Base-by-base conservation (phyloP, 1,139 yeast species). In the Protomyces pachydermus region DNA sequence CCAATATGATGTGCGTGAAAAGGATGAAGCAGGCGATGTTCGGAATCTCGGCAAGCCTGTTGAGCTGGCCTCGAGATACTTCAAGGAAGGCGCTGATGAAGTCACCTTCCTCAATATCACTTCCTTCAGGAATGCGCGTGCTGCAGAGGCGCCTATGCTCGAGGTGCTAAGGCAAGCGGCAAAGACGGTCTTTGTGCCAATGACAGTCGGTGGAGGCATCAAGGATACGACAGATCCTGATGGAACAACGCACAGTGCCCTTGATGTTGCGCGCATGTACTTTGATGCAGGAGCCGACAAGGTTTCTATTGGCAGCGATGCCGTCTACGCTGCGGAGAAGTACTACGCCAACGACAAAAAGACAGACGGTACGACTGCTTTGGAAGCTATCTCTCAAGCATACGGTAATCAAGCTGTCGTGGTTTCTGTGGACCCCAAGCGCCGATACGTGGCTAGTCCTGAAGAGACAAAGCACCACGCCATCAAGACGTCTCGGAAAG, bases 381-480 rank as follows among this genome's bases (percentile, higher is more conserved):
- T 93, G 69, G 98, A 93, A 75, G 85, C 93, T 0, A 93, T 93
- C 38, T 89, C 97, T 2, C 82, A 83, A 50, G 89, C 96, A 0
- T 93, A 93, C 74, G 98, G 98, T 66, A 87, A 84, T 23, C 98
- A 93, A 75, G 98, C 98, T 0, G 98, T 93, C 12, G 98, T 93
- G 4, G 91, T 93, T 25, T 91, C 97, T 0, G 96, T 93, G 23
- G 98, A 93, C 74, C 98, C 98, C 35, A 93, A 89, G 72, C 81
- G 97, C 67, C 87, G 82, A 42, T 93, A 89, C 71, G 85, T 93
- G 2, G 62, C 73, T 1, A 77, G 81, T 14, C 95, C 95, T 1
- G 65, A 72, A 0, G 84, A 81, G 14, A 84, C 89, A 2, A 76
- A 78, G 18, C 89, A 88, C 79, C 77, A 79, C 69, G 77, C 82